These are phyloP conservation scores for Zelonia costaricensis DNA, from an alignment of 208 protist species.

Conservation along the genomic window DNA sequence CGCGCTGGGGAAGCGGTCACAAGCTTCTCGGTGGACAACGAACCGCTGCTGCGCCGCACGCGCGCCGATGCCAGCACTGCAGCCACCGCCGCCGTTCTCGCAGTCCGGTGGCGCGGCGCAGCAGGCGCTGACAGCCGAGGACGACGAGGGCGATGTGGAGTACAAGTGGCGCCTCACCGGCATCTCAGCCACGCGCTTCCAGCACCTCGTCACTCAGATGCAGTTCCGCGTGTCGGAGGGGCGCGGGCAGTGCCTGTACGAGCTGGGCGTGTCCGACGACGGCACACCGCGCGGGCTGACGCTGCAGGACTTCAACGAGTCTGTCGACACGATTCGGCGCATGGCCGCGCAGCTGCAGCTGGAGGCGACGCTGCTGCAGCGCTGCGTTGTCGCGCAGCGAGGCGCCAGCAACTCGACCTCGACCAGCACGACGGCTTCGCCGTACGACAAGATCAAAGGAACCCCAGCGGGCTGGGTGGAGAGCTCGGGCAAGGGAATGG, in stretches of 20 bases:
- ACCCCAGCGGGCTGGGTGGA: not conserved
- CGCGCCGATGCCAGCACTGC: too few species aligned
- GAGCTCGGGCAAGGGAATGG: not conserved
- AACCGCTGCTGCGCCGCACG: too few species aligned
- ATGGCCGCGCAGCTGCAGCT: constrained; percentile 76
- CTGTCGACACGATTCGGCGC: constrained; percentile 62
- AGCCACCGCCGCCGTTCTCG: too few species aligned
- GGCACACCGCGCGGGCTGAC: constrained; percentile 85
- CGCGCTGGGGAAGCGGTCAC: too few species aligned
- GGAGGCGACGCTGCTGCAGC: constrained; percentile 60
- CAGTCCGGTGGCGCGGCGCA: not conserved
- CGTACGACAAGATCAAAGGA: not conserved
- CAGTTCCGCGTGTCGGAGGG: constrained; percentile 94
- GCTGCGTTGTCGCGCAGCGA: constrained; percentile 38
- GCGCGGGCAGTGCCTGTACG: constrained; percentile 93
- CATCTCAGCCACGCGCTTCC: constrained; percentile 75
- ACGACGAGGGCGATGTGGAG: constrained; percentile 95
- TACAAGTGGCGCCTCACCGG: constrained; percentile 96
- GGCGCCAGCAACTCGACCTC: not conserved
- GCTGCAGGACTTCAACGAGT: constrained; percentile 75
- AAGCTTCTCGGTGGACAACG: too few species aligned
- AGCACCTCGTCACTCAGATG: constrained; percentile 95
- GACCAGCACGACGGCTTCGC: not conserved
- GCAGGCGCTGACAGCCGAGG: constrained; percentile 67
- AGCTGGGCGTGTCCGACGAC: constrained; percentile 93